phyloP scores from a whole-genome alignment of 2,329 filamentous ascomycete species.

The Huntiella omanensis region DNA sequence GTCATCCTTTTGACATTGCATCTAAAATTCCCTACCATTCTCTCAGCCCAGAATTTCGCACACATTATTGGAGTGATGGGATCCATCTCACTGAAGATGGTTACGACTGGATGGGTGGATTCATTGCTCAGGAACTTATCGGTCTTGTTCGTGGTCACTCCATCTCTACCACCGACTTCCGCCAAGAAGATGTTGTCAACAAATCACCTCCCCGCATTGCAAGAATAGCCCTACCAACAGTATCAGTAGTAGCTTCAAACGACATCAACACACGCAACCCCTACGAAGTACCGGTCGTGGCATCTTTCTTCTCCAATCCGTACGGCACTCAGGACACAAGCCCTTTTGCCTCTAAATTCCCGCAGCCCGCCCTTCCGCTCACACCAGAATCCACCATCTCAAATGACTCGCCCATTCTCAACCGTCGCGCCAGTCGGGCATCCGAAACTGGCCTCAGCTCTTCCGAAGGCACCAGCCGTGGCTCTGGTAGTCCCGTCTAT shows the following conservation, averaged over 20 bases:
- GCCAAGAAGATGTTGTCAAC: not conserved
- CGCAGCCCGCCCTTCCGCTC: too few species aligned
- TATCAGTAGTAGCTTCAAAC: slow-evolving; percentile 2
- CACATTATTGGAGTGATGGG: slow-evolving; percentile 40
- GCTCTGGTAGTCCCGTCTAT: slow-evolving; percentile 8
- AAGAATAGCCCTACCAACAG: too few species aligned
- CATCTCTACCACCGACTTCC: slow-evolving; percentile 1
- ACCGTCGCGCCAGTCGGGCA: not conserved
- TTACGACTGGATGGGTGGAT: slow-evolving; percentile 42
- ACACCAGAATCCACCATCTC: too few species aligned
- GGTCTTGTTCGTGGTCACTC: slow-evolving; percentile 20
- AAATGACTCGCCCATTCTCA: not conserved
- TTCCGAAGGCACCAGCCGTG: not conserved
- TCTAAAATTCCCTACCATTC: slow-evolving; percentile 33
- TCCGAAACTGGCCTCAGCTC: not conserved
- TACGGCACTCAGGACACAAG: not conserved
- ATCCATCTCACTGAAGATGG: slow-evolving; percentile 38
- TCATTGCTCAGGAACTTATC: slow-evolving; percentile 34
- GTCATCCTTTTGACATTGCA: slow-evolving; percentile 37
- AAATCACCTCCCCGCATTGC: not conserved
- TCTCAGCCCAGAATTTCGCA: slow-evolving; percentile 26
- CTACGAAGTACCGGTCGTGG: not conserved
- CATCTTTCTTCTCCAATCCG: not conserved
- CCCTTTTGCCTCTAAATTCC: not conserved
- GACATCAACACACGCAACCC: slow-evolving; percentile 11